A percentile compares a stretch with the other conserved stretches of the same genome.
Conservation (phyloP, 257 asterid species). For the Leptodermis oblonga region DNA sequence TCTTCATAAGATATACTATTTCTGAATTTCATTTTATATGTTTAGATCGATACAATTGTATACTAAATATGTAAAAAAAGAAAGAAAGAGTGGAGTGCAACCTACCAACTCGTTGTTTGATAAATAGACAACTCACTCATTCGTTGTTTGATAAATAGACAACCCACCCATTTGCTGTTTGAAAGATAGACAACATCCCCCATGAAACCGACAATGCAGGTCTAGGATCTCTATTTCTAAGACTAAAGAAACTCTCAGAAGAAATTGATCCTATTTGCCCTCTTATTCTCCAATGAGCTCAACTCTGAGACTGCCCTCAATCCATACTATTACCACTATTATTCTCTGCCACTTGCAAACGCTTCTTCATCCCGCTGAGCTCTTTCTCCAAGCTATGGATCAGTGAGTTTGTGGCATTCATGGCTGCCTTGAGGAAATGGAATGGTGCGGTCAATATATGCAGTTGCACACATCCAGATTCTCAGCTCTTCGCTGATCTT, state of each 20-base stretch:
- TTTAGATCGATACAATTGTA: no score
- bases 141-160: no score
- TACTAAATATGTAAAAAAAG: no score
- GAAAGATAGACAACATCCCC: no score
- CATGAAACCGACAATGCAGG: constrained; percentile 31
- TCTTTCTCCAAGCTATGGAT: constrained; percentile 61
- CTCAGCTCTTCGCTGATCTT: constrained; percentile 51
- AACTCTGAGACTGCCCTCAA: constrained; percentile 54
- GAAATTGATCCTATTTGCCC: constrained; percentile 68
- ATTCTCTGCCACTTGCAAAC: constrained; percentile 37
- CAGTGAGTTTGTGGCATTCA: constrained; percentile 59
- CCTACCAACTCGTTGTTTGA: no score
- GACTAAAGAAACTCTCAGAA: constrained; percentile 38
- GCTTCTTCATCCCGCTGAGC: constrained; percentile 48
- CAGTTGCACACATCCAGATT: constrained; percentile 58
- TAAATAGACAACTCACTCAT: no score
- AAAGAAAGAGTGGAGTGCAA: no score
- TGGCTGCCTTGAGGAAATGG: constrained; percentile 59
- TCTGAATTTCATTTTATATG: no score
- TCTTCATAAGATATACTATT: no score
- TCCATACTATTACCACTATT: no score
- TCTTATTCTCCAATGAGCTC: constrained; percentile 40
- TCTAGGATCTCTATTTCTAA: constrained; percentile 15
- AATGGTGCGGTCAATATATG: constrained; percentile 68
- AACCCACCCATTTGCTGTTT: no score